Conservation (phyloP, 2,329 filamentous ascomycete genomes). For the Sclerotinia trifoliorum region DNA sequence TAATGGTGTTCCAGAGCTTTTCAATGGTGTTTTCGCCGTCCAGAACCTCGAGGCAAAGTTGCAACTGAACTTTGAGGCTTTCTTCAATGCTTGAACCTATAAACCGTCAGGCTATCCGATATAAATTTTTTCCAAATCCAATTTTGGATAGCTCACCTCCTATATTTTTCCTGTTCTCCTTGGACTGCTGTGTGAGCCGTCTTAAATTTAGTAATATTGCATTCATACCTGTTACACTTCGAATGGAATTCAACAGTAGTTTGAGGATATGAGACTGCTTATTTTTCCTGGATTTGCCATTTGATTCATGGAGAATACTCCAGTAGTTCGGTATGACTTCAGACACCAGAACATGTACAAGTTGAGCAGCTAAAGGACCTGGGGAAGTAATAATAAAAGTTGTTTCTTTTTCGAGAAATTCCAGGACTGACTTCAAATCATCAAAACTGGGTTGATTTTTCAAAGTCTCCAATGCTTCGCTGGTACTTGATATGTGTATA, state of each 20-base stretch:
- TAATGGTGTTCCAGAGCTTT: conserved; percentile 48
- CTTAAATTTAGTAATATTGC: conserved; percentile 71
- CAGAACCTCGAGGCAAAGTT: conserved; percentile 46
- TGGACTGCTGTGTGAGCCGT: conserved; percentile 55
- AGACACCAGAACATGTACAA: conserved; percentile 72
- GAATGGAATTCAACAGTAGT: conserved; percentile 63
- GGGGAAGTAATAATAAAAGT: conserved; percentile 60
- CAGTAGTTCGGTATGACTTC: conserved; percentile 82
- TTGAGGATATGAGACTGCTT: conserved; percentile 42
- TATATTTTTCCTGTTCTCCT: conserved; percentile 37
- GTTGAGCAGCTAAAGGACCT: conserved; percentile 67
- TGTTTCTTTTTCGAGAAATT: conserved; percentile 47
- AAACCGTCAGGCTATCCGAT: neutral
- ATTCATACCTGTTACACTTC: conserved; percentile 74
- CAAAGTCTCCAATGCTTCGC: conserved; percentile 58
- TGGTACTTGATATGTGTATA: conserved; percentile 33
- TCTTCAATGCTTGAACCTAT: conserved; percentile 37
- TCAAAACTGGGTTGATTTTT: conserved; percentile 62
- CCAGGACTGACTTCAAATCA: conserved; percentile 52
- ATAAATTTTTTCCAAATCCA: neutral
- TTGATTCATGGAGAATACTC: conserved; percentile 56
- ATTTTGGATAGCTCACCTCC: conserved; percentile 20
- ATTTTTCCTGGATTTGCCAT: conserved; percentile 31
- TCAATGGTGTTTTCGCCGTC: conserved; percentile 44
- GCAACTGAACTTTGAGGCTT: conserved; percentile 44